Evolutionary conservation across 2,329 filamentous ascomycete genomes (phyloP).

Genomic region (Fusarium papillatum): DNA sequence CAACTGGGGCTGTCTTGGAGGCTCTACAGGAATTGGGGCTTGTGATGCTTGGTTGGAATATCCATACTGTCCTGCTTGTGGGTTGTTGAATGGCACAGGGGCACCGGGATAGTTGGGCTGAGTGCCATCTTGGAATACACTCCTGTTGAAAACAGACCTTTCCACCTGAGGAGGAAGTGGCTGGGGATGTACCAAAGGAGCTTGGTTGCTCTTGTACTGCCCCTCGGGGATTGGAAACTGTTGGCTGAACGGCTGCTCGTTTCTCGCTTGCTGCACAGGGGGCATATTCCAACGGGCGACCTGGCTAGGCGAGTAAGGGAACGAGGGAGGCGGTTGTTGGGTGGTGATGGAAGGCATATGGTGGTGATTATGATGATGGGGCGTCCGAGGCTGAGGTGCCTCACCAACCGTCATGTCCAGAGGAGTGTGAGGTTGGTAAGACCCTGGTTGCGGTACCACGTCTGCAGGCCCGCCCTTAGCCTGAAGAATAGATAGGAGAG

Average conservation of each 20-base stretch:
- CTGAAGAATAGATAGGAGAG: constrained; percentile 68
- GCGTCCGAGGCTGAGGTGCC: constrained; percentile 67
- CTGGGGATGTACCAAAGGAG: constrained; percentile 57
- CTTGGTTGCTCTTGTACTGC: constrained; percentile 41
- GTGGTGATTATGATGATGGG: constrained; percentile 66
- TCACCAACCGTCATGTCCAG: constrained; percentile 66
- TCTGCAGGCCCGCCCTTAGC: constrained; percentile 41
- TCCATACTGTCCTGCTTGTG: constrained; percentile 44
- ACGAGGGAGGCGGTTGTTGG: constrained; percentile 49
- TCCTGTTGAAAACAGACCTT: constrained; percentile 62
- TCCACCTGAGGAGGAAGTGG: constrained; percentile 69
- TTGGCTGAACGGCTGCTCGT: constrained; percentile 30
- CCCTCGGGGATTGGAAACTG: constrained; percentile 35
- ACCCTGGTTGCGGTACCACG: constrained; percentile 27
- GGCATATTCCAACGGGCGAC: constrained; percentile 30
- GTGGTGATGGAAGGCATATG: constrained; percentile 50
- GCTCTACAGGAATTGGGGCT: constrained; percentile 18
- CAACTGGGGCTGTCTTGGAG: constrained; percentile 46
- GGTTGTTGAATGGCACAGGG: constrained; percentile 26
- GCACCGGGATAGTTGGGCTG: constrained; percentile 23
- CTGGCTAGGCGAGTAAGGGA: constrained; percentile 43
- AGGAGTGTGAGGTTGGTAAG: constrained; percentile 62
- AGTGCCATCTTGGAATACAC: constrained; percentile 45
- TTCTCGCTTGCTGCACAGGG: constrained; percentile 24
- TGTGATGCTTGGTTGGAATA: constrained; percentile 33